phyloP scores from a whole-genome alignment of 2,329 filamentous ascomycete species.

The Fusarium graminum region DNA sequence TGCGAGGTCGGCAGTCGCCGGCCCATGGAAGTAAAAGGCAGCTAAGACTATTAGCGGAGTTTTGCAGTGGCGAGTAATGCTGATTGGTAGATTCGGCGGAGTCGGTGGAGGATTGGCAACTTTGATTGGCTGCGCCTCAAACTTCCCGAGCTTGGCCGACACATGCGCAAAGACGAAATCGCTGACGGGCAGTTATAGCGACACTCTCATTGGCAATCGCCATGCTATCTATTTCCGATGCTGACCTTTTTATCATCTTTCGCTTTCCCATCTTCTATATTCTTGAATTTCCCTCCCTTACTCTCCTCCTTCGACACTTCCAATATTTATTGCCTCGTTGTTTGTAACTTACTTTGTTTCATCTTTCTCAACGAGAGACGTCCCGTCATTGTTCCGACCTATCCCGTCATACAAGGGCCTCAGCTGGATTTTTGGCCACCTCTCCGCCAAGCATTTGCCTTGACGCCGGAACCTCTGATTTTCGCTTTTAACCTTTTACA shows the following conservation, averaged over 20 bases:
- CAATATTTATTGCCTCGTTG: constrained; percentile 15
- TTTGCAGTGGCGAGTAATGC: constrained; percentile 28
- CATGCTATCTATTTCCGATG: constrained; percentile 16
- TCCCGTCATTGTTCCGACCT: constrained; percentile 33
- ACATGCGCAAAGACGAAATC: constrained; percentile 29
- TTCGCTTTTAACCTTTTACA: constrained; percentile 9
- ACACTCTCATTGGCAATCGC: constrained; percentile 46
- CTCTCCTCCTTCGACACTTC: constrained; percentile 8
- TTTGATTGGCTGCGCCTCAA: constrained; percentile 22
- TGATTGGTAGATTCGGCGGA: constrained; percentile 29
- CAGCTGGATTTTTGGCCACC: constrained; percentile 45
- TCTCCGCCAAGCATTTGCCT: constrained; percentile 12
- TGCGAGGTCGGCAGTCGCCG: constrained; percentile 33
- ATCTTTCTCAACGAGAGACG: constrained; percentile 2
- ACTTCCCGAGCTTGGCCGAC: constrained; percentile 48
- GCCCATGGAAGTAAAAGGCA: constrained; percentile 2
- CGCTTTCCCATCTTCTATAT: constrained; percentile 10
- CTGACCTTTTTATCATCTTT: constrained; percentile 22
- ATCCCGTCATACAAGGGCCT: constrained; percentile 40
- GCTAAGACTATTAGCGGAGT: constrained; percentile 24
- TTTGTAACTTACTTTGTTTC: constrained; percentile 22
- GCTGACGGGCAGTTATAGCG: constrained; percentile 43
- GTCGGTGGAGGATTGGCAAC: background rate
- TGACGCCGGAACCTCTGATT: constrained; percentile 17
- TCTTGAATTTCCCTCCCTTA: background rate